phyloP scores from a whole-genome alignment of 345 rosid genomes.

The Balakata baccata region DNA sequence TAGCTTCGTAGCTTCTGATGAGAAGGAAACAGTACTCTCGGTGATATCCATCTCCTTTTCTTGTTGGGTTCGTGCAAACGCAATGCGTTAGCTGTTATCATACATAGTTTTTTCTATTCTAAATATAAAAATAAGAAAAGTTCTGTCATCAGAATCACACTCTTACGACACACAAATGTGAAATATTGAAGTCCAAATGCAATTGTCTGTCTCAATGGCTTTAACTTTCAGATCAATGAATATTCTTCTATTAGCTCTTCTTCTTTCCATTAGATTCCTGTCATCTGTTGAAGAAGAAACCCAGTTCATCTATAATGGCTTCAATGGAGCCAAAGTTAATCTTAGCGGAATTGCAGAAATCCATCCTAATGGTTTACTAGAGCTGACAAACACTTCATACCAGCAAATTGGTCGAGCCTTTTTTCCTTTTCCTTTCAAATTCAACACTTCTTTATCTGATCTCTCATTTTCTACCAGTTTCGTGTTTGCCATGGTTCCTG shows the following conservation, averaged over 20 bases:
- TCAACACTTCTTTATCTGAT: constrained; percentile 3
- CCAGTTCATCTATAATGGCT: constrained; percentile 42
- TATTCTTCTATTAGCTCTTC: not conserved
- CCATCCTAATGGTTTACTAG: constrained; percentile 40
- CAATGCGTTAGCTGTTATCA: too few species aligned
- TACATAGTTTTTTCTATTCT: too few species aligned
- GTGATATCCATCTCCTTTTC: too few species aligned
- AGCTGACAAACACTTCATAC: constrained; percentile 45
- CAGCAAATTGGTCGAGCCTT: constrained; percentile 41
- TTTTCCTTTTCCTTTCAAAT: constrained; percentile 30
- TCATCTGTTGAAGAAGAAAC: constrained; percentile 16
- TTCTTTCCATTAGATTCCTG: not conserved
- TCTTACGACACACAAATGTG: too few species aligned
- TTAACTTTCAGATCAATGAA: not conserved
- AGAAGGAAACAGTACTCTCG: too few species aligned
- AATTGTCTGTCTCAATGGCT: constrained; percentile 8
- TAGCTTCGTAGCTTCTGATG: too few species aligned
- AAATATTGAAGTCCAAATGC: not conserved
- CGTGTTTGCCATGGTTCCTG: constrained; percentile 20
- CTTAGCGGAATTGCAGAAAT: constrained; percentile 33
- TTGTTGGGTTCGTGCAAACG: too few species aligned
- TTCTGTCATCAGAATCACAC: too few species aligned
- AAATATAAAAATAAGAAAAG: too few species aligned
- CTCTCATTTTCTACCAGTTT: constrained; percentile 22
- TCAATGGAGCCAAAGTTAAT: constrained; percentile 25